Evolutionary conservation across 2,329 filamentous ascomycete genomes (phyloP).

Genomic region (Lizonia empirigonia): DNA sequence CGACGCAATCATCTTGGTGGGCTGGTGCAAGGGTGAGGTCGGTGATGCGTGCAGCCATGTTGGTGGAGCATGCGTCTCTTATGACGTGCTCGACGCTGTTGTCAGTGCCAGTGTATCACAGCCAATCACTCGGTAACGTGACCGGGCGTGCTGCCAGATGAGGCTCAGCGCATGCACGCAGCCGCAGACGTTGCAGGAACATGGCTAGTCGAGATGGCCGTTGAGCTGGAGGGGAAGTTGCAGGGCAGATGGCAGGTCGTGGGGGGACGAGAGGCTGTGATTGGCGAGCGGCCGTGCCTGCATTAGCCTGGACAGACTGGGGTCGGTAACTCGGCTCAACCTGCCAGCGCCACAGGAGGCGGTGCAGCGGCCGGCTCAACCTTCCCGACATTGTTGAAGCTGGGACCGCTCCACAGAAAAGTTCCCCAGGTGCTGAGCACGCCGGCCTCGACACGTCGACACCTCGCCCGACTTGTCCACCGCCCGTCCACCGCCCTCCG

Average conservation of each 20-base stretch:
- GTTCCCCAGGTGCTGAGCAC: conserved; percentile 16
- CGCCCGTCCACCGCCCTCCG: conserved; percentile 9
- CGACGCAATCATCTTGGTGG: conserved; percentile 26
- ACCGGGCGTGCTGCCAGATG: conserved; percentile 19
- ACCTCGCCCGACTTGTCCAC: no score
- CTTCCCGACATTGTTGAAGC: no score
- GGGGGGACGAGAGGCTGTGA: neutral
- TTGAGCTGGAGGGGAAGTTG: neutral
- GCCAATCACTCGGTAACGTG: conserved; percentile 38
- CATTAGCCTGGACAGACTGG: no score
- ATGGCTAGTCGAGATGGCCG: conserved; percentile 3
- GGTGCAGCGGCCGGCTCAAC: no score
- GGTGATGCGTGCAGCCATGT: no score
- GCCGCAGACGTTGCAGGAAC: conserved; percentile 1
- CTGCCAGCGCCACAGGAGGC: no score
- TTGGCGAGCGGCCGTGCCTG: no score
- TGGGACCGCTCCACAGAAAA: conserved; percentile 37
- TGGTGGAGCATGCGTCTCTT: conserved; percentile 17
- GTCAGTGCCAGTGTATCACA: conserved; percentile 1
- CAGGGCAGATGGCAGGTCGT: neutral
- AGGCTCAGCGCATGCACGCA: conserved; percentile 2
- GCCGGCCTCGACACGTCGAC: no score
- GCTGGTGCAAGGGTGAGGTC: no score
- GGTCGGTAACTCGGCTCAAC: no score
- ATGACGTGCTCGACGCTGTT: conserved; percentile 5